Conservation (phyloP, 148 eudicot genomes). For the Nepenthes gracilis region DNA sequence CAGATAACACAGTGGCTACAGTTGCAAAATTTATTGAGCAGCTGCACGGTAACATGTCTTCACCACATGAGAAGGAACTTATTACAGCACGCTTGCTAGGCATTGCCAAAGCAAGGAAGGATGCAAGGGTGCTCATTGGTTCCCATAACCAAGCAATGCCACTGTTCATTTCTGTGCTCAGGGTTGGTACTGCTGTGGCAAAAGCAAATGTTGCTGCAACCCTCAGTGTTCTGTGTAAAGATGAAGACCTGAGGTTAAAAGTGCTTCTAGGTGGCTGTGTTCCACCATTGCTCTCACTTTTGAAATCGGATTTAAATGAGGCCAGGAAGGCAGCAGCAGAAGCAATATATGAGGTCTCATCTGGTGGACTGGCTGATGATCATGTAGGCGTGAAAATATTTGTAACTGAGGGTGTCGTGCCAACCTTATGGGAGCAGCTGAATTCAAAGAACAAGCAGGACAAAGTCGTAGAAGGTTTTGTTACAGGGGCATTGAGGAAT, state of each 20-base stretch:
- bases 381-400: slow-evolving; percentile 74
- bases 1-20: slow-evolving; percentile 44
- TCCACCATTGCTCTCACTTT: slow-evolving; percentile 63
- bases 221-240: slow-evolving; percentile 50
- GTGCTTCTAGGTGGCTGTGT: slow-evolving; percentile 79
- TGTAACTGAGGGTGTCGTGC: slow-evolving; percentile 75
- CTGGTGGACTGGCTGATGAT: slow-evolving; percentile 66
- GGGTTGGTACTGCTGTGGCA: slow-evolving; percentile 51
- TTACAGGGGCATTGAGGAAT: slow-evolving; percentile 75
- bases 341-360: slow-evolving; percentile 64
- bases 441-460: slow-evolving; percentile 40
- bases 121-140: slow-evolving; percentile 52
- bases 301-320: slow-evolving; percentile 58
- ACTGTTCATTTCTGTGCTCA: slow-evolving; percentile 63
- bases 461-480: slow-evolving; percentile 67
- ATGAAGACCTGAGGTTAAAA: slow-evolving; percentile 57
- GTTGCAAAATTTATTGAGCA: slow-evolving; percentile 72
- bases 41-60: slow-evolving; percentile 54
- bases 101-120: slow-evolving; percentile 47
- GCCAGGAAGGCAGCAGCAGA: slow-evolving; percentile 71
- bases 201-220: slow-evolving; percentile 56
- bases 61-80: slow-evolving; percentile 67
- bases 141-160: slow-evolving; percentile 81
- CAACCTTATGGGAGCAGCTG: slow-evolving; percentile 73
- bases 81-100: slow-evolving; percentile 53